phyloP scores from a whole-genome alignment of 257 asterid species.

The Solanum microdontum region DNA sequence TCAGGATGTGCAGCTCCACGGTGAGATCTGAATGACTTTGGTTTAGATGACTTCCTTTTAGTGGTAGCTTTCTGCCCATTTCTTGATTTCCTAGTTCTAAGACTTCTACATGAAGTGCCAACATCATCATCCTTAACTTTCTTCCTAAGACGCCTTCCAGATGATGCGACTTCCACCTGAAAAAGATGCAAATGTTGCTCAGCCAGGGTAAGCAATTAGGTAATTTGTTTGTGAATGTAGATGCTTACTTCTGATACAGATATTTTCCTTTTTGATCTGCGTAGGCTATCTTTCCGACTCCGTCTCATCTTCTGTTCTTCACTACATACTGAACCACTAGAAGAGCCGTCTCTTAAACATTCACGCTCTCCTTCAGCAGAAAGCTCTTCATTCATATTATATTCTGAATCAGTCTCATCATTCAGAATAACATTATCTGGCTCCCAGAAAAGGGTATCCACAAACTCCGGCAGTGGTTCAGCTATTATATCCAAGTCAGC shows the following conservation, averaged over 20 bases:
- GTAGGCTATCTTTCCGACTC: conserved; percentile 40
- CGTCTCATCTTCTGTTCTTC: conserved; percentile 32
- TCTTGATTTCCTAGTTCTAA: conserved; percentile 41
- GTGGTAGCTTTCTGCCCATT: conserved; percentile 26
- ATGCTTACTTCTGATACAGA: conserved; percentile 53
- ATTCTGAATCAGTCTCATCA: conserved; percentile 95
- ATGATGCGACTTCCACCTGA: conserved; percentile 51
- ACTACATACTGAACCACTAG: conserved; percentile 53
- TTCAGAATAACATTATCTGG: conserved; percentile 76
- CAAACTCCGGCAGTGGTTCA: conserved; percentile 78
- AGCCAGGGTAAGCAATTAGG: conserved; percentile 17
- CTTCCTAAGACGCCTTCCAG: conserved; percentile 57
- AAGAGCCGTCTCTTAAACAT: conserved; percentile 33
- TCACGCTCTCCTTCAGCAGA: conserved; percentile 51
- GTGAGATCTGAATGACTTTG: conserved; percentile 60
- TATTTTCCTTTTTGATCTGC: conserved; percentile 71
- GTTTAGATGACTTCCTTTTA: conserved; percentile 35
- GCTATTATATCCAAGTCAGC: conserved; percentile 64
- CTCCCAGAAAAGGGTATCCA: conserved; percentile 83
- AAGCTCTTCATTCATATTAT: conserved; percentile 54
- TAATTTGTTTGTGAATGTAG: conserved; percentile 4
- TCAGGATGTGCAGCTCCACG: conserved; percentile 67
- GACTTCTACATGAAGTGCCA: conserved; percentile 51
- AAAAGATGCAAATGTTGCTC: conserved; percentile 16
- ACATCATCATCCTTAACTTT: conserved; percentile 41